Evolutionary conservation across 768 basidiomycete genomes (phyloP).

Genomic region (Lyophyllum semitale): DNA sequence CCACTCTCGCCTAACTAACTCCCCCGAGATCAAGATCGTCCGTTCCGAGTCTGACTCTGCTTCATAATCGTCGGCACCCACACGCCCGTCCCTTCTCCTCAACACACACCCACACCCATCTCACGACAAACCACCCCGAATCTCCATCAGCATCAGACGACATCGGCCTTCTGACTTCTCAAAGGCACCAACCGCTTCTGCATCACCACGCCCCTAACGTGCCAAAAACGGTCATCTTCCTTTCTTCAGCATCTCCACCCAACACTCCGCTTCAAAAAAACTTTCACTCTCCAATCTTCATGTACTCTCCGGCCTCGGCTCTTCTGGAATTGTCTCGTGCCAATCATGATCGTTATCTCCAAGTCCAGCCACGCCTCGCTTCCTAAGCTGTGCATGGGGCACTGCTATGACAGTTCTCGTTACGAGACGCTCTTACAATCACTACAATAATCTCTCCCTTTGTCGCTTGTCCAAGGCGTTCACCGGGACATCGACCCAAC

Average conservation of each 20-base stretch:
- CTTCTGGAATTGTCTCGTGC: background rate
- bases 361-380: background rate
- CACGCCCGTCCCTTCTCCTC: background rate
- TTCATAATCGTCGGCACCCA: conserved; percentile 1
- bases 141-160: conserved; percentile 1
- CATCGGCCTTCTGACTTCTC: conserved; percentile 2
- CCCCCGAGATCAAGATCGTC: conserved; percentile 6
- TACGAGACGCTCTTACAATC: background rate
- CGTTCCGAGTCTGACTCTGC: background rate
- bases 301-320: background rate
- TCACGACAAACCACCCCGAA: background rate
- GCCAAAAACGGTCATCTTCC: background rate
- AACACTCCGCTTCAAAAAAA: background rate
- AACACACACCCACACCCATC: background rate
- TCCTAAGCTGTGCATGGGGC: background rate
- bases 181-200: background rate
- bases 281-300: background rate
- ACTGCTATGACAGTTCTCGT: background rate
- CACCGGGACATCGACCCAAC: background rate
- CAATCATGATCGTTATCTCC: background rate
- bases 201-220: conserved; percentile 2
- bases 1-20: conserved; percentile 2
- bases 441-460: too few species aligned
- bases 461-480: background rate
- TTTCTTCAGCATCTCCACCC: background rate